phyloP scores from a whole-genome alignment of 768 basidiomycete species.

The Mycena vulgaris region DNA sequence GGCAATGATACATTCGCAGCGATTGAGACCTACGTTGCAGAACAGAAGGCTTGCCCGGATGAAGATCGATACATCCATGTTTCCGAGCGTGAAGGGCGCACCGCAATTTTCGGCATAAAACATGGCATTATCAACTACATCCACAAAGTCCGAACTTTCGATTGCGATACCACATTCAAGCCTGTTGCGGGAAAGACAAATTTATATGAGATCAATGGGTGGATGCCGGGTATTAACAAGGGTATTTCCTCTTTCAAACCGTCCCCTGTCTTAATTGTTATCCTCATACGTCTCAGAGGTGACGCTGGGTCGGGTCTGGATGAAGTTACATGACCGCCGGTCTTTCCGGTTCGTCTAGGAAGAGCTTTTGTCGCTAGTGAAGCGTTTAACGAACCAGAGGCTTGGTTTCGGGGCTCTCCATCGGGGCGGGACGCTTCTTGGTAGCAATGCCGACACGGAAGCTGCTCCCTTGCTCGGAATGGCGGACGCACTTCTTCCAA shows the following conservation, averaged over 20 bases:
- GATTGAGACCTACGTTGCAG: constrained; percentile 7
- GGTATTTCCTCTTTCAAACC: neutral
- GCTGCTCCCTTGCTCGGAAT: constrained; percentile 22
- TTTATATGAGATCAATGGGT: too few species aligned
- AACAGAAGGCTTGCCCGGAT: neutral
- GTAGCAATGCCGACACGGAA: constrained; percentile 24
- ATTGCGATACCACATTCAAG: constrained; percentile 28
- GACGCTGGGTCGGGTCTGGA: too few species aligned
- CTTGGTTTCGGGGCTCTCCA: too few species aligned
- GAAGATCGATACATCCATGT: constrained; percentile 2
- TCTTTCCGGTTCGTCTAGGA: too few species aligned
- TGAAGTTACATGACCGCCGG: too few species aligned
- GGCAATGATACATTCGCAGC: constrained; percentile 1
- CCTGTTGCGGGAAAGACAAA: constrained; percentile 16
- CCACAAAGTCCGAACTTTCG: constrained; percentile 21
- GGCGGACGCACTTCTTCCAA: constrained; percentile 9
- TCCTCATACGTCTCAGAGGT: too few species aligned
- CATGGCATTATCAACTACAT: constrained; percentile 1
- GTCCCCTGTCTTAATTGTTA: constrained; percentile 3
- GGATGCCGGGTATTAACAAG: constrained; percentile 1
- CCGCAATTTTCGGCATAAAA: too few species aligned
- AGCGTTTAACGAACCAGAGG: too few species aligned
- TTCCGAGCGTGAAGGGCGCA: too few species aligned
- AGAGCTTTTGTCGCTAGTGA: too few species aligned
- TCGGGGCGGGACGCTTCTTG: constrained; percentile 13